phyloP scores from a whole-genome alignment of 805 yeast species.

The Danielia oregonensis region DNA sequence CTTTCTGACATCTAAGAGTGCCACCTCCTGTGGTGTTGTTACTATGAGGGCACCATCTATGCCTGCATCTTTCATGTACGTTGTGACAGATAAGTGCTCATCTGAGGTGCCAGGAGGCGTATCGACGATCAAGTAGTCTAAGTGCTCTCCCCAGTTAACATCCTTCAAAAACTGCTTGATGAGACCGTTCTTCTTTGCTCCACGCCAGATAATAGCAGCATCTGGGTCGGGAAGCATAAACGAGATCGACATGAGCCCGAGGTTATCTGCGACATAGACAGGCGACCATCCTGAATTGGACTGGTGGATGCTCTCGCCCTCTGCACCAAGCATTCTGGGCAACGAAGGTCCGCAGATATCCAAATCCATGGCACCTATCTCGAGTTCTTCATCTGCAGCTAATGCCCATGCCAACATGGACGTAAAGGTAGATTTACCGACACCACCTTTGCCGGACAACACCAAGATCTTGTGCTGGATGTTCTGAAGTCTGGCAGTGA shows the following conservation, averaged over 20 bases:
- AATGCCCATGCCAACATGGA: constrained; percentile 96
- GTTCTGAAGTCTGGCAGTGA: constrained; percentile 60
- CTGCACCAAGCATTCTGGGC: constrained; percentile 92
- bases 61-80: constrained; percentile 83
- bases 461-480: constrained; percentile 77
- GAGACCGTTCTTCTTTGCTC: constrained; percentile 89
- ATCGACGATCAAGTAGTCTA: constrained; percentile 86
- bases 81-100: constrained; percentile 88
- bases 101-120: constrained; percentile 99
- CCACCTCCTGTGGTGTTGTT: constrained; percentile 98
- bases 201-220: constrained; percentile 95
- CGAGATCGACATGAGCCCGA: constrained; percentile 93
- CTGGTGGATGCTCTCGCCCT: constrained; percentile 79
- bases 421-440: constrained; percentile 95
- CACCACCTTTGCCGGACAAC: constrained; percentile 89
- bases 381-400: constrained; percentile 72
- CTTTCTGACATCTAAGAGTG: constrained; percentile 89
- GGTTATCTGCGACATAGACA: constrained; percentile 89
- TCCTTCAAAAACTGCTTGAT: constrained; percentile 92
- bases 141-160: constrained; percentile 83
- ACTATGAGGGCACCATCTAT: constrained; percentile 94
- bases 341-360: constrained; percentile 98
- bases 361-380: constrained; percentile 94
- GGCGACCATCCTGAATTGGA: constrained; percentile 96
- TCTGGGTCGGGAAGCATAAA: constrained; percentile 92